Conservation (phyloP, 2,329 filamentous ascomycete species). For the Colletotrichum costaricense region DNA sequence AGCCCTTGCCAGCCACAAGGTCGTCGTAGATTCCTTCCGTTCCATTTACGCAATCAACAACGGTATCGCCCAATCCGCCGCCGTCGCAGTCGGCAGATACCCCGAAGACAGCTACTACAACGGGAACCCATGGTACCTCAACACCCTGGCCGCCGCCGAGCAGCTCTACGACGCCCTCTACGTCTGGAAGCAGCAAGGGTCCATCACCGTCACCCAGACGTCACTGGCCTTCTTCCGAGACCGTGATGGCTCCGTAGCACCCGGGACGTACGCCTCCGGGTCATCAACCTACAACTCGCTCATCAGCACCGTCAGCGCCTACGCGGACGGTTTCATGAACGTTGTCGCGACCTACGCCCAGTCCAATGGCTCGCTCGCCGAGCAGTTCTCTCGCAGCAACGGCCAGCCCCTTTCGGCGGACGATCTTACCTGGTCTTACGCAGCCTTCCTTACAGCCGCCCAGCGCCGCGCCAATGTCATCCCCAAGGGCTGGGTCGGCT, state of each 20-base stretch:
- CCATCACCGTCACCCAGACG: constrained; percentile 71
- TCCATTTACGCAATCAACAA: constrained; percentile 76
- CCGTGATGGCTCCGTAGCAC: constrained; percentile 65
- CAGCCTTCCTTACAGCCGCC: constrained; percentile 73
- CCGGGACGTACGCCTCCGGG: constrained; percentile 69
- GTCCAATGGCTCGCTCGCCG: constrained; percentile 71
- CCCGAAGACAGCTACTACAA: constrained; percentile 80
- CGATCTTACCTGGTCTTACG: constrained; percentile 81
- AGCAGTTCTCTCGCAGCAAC: constrained; percentile 70
- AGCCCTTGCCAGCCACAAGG: constrained; percentile 81
- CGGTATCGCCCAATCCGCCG: constrained; percentile 68
- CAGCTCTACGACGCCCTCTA: constrained; percentile 82
- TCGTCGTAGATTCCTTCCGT: constrained; percentile 80
- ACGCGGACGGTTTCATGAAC: constrained; percentile 71
- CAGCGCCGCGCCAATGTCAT: constrained; percentile 66
- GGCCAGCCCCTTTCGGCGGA: constrained; percentile 70
- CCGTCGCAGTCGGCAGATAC: constrained; percentile 75
- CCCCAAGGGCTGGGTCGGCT: constrained; percentile 67
- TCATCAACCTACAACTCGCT: constrained; percentile 64
- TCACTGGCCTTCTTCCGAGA: constrained; percentile 80
- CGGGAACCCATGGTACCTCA: constrained; percentile 86
- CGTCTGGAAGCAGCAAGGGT: constrained; percentile 74
- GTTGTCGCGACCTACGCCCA: constrained; percentile 73
- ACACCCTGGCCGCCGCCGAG: constrained; percentile 81
- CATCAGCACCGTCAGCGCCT: constrained; percentile 65